phyloP scores from a whole-genome alignment of 108 stramenopile species.

The Epithemia pelagica region DNA sequence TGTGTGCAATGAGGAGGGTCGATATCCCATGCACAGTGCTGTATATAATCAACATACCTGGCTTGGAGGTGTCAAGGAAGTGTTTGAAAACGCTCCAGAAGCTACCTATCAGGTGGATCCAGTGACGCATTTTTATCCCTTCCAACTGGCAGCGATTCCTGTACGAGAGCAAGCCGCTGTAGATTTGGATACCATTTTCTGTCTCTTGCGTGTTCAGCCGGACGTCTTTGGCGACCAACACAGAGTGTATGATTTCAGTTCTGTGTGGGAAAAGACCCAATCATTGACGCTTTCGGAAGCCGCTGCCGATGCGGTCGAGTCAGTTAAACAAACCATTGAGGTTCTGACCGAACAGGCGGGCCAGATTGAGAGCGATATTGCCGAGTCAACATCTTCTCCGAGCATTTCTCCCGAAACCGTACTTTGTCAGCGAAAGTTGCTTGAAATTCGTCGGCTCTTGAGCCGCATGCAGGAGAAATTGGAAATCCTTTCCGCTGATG shows the following conservation, averaged over 20 bases:
- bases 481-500: not conserved
- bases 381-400: not conserved
- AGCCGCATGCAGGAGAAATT: not conserved
- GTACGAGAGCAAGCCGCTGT: conserved; percentile 8
- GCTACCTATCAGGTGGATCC: conserved; percentile 22
- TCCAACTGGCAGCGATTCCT: conserved; percentile 34
- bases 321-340: not conserved
- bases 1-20: conserved; percentile 1
- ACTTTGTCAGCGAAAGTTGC: not conserved
- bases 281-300: not conserved
- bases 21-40: conserved; percentile 33
- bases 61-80: conserved; percentile 16
- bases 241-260: not conserved
- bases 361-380: not conserved
- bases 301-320: not conserved
- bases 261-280: not conserved
- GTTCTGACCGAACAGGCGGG: not conserved
- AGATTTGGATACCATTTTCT: conserved; percentile 21
- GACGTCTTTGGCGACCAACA: conserved; percentile 7
- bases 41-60: conserved; percentile 26
- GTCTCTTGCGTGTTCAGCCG: conserved; percentile 17
- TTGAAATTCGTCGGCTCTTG: not conserved
- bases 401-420: not conserved
- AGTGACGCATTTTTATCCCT: conserved; percentile 33
- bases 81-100: conserved; percentile 24